Evolutionary conservation across 331 rosid genomes (phyloP), one percentile per base, ranked within the genome.

Genomic region (Telfairia occidentalis): DNA sequence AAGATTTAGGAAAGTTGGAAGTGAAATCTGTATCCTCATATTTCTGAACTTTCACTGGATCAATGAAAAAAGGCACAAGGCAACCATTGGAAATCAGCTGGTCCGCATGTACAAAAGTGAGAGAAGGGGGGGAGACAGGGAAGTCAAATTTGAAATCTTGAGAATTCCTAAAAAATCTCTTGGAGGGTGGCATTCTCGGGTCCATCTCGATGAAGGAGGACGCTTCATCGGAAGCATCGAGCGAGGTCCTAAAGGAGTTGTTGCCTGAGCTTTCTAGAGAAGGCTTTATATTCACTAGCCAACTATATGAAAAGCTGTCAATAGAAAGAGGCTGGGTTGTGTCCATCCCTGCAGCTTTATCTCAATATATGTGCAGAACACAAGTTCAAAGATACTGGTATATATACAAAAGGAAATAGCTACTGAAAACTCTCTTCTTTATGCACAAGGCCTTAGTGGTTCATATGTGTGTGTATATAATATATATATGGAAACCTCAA

Each of bases 131-230:
- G 26, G 92, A 92, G 24, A 73, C 78, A 19, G 92, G 98, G 79
- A 87, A 90, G 34, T 95, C 97, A 65, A 95, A 95, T 42, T 87
- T 95, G 86, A 90, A 90, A 72, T 95, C 97, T 28, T 87, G 95
- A 9, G 99, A 87, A 34, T 82, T 87, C 50, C 57, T 83, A 42
- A 90, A 90, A 85, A 95, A 89, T 77, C 99, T 95, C 84, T 89
- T 85, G n/a, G 97, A 95, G 35, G 99, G 96, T 73, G 99, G 81
- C 96, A 86, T 88, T 83, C 86, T 90, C 60, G 99, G 99, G 78
- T 95, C 97, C 99, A 95, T 95, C 82, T 95, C 99, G 79, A 95
- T 95, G 96, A 88, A 93, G 71, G 96, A 93, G 71, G 96, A 91
- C 2, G 90, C 82, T 83, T 88, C 96, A 78, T 91, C 97, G 26